phyloP scores from a whole-genome alignment of 495 filamentous ascomycete species.

The Jackrogersella multiformis region DNA sequence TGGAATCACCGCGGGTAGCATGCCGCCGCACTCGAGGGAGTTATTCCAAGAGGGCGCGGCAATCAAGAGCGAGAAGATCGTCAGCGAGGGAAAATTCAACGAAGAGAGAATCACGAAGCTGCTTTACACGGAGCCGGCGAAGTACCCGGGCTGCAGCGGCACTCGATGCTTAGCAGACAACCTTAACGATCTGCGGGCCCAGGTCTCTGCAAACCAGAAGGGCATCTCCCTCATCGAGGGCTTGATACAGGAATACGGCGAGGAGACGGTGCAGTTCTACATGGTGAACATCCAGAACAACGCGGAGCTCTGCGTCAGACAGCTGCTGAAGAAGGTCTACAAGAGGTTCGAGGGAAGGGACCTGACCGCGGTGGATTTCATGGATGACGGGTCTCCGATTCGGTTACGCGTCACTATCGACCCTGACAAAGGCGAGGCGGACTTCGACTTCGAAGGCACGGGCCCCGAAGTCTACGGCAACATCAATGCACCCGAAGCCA shows the following conservation, averaged over 20 bases:
- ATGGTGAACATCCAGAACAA: constrained; percentile 95
- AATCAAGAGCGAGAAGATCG: constrained; percentile 93
- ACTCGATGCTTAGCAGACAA: constrained; percentile 93
- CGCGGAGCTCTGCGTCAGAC: constrained; percentile 84
- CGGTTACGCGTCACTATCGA: constrained; percentile 86
- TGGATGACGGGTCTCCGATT: constrained; percentile 95
- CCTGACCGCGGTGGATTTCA: constrained; percentile 80
- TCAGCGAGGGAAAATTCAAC: constrained; percentile 88
- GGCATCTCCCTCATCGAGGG: constrained; percentile 89
- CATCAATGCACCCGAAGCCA: constrained; percentile 93
- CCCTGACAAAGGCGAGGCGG: constrained; percentile 80
- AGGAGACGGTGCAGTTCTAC: constrained; percentile 92
- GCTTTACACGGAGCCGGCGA: constrained; percentile 82
- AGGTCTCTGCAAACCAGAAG: constrained; percentile 95
- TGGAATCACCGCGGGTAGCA: constrained; percentile 92
- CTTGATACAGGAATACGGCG: constrained; percentile 89
- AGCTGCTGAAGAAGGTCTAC: constrained; percentile 81
- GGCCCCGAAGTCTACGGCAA: constrained; percentile 94
- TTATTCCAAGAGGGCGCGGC: constrained; percentile 94
- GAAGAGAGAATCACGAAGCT: constrained; percentile 87
- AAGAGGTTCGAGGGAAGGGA: constrained; percentile 79
- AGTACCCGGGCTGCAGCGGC: constrained; percentile 87
- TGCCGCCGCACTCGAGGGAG: constrained; percentile 94
- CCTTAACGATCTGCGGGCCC: constrained; percentile 94
- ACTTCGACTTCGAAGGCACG: constrained; percentile 91